A percentile compares a stretch with the other conserved stretches of the same genome.
phyloP scores from a whole-genome alignment of 306 rosid species.

The Fragaria nilgerrensis region DNA sequence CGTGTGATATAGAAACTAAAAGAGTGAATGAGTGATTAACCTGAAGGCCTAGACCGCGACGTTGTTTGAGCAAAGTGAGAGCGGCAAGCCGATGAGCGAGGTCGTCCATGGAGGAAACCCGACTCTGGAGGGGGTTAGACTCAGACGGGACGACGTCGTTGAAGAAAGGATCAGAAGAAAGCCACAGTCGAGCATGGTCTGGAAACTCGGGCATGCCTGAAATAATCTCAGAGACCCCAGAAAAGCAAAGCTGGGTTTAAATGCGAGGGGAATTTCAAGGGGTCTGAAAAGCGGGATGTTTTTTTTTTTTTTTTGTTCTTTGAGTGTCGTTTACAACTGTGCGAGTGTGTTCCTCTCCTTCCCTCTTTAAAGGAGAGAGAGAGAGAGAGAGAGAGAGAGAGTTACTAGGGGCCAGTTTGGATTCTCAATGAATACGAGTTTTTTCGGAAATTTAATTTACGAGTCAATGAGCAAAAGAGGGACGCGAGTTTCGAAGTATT shows the following conservation, averaged over 20 bases:
- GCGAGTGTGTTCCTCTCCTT: neutral
- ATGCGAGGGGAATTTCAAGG: neutral
- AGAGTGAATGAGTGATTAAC: neutral
- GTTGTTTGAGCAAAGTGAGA: constrained; percentile 23
- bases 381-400: neutral
- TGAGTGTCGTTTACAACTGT: neutral
- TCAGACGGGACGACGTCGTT: constrained; percentile 16
- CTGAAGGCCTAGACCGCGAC: constrained; percentile 7
- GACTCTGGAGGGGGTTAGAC: neutral
- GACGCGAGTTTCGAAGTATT: neutral
- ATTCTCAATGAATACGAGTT: neutral
- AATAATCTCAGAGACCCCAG: neutral
- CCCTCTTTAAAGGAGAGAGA: neutral
- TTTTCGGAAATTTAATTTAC: neutral
- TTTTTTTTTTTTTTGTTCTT: neutral
- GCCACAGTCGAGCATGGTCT: constrained; percentile 22
- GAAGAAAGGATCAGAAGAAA: constrained; percentile 28
- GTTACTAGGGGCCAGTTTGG: neutral
- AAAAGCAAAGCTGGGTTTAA: neutral
- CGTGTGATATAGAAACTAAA: neutral
- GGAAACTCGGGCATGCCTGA: constrained; percentile 30
- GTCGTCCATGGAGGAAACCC: constrained; percentile 8
- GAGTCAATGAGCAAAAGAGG: neutral
- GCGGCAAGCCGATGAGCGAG: constrained; percentile 17
- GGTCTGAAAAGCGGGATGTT: constrained; percentile 12